Base-by-base conservation (phyloP, 345 rosid genomes). In the Euphorbia pulcherrima region DNA sequence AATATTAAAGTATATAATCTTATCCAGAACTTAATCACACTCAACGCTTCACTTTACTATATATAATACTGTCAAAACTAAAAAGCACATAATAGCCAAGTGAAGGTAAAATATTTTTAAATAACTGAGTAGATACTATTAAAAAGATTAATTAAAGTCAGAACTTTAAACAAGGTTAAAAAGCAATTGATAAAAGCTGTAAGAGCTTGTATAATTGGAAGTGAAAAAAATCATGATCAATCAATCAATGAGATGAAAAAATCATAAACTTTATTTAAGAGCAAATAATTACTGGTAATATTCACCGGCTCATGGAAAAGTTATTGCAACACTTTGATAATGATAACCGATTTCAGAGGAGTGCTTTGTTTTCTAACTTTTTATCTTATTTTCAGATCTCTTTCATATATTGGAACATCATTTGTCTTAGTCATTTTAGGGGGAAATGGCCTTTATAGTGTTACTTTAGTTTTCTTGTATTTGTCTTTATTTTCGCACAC, bases 171-270 rank as follows among this genome's bases (percentile, higher is more conserved):
- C n/a, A n/a, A n/a, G n/a, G n/a, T n/a, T n/a, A n/a, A n/a, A n/a
- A n/a, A n/a, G n/a, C n/a, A n/a, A n/a, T n/a, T n/a, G n/a, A n/a
- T n/a, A n/a, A n/a, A n/a, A n/a, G n/a, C n/a, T n/a, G 64, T 64
- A 70, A 76, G 65, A 14, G 20, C 18, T 17, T 47, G 20, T 57
- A 78, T 68, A 64, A 71, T 72, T 78, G 81, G 67, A 74, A 75
- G 83, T 63, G 76, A 76, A 72, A 78, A 76, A 74, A 78, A 72
- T 74, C 64, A 81, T 81, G 67, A 83, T 83, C 83, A 69, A 69
- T 78, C 83, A 78, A 83, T 83, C 81, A 78, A 72, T 76, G 56
- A 62, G 74, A 72, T 64, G 68, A 67, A 76, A 76, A 83, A 74
- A 76, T 68, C 29, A 61, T 56, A 9, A 26, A 72, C 81, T 83